Conservation (phyloP, 441 rosid species). For the Pelargonium cotyledonis region DNA sequence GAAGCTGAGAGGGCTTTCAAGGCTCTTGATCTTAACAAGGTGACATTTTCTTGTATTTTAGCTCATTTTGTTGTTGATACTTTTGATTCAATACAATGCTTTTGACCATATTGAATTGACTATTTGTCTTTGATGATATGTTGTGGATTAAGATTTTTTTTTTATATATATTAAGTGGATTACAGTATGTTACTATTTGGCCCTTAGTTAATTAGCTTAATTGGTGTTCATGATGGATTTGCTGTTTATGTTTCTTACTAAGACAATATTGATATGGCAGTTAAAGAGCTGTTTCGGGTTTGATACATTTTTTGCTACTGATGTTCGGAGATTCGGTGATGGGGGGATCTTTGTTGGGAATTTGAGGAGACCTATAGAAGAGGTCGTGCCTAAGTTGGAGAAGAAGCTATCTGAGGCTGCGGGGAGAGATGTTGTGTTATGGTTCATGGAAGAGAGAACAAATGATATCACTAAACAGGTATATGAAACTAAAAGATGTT, state of each 20-base stretch:
- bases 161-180: too few species aligned
- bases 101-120: background rate
- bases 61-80: background rate
- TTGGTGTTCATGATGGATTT: background rate
- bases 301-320: conserved; percentile 79
- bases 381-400: conserved; percentile 74
- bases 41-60: conserved; percentile 14
- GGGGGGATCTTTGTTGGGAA: conserved; percentile 90
- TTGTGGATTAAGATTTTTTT: background rate
- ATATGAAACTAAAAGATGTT: background rate
- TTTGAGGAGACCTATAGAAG: conserved; percentile 67
- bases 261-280: conserved; percentile 27
- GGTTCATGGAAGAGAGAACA: conserved; percentile 91
- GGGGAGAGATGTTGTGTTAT: conserved; percentile 70
- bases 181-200: background rate
- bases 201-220: background rate
- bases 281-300: conserved; percentile 81
- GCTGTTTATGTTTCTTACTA: background rate
- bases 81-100: too few species aligned
- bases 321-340: conserved; percentile 89
- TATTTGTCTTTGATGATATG: background rate
- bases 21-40: conserved; percentile 94
- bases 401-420: conserved; percentile 77
- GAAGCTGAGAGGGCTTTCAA: conserved; percentile 66
- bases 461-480: conserved; percentile 88